These are phyloP conservation scores for Phylloporus arenicola DNA, from an alignment of 768 basidiomycete species.

Conservation along the genomic window DNA sequence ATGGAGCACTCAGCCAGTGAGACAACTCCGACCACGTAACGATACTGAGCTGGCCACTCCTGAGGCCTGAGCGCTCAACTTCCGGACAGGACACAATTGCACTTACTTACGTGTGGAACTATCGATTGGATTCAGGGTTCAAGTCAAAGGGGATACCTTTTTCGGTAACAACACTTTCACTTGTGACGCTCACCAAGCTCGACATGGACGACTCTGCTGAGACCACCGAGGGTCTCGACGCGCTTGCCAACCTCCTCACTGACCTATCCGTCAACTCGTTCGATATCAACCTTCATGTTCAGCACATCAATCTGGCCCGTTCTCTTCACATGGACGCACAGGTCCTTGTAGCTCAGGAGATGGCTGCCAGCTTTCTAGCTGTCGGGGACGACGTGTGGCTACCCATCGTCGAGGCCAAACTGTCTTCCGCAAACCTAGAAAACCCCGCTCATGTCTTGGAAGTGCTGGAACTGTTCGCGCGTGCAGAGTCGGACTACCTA, in stretches of 20 bases:
- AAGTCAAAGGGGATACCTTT: slow-evolving; percentile 3
- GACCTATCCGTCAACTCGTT: slow-evolving; percentile 55
- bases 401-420: slow-evolving; percentile 56
- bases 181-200: too few species aligned
- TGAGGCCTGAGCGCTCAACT: too few species aligned
- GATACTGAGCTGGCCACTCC: background rate
- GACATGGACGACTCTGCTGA: slow-evolving; percentile 48
- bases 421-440: slow-evolving; percentile 45
- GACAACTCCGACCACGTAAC: slow-evolving; percentile 8
- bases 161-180: background rate
- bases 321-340: slow-evolving; percentile 56
- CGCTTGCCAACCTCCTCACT: slow-evolving; percentile 54
- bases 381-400: slow-evolving; percentile 71
- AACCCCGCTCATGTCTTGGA: slow-evolving; percentile 47
- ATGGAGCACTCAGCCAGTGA: slow-evolving; percentile 17
- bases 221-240: slow-evolving; percentile 48
- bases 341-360: slow-evolving; percentile 55
- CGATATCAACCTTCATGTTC: slow-evolving; percentile 57
- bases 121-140: too few species aligned
- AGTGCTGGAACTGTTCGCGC: slow-evolving; percentile 54
- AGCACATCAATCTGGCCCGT: slow-evolving; percentile 60
- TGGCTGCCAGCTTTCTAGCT: slow-evolving; percentile 58
- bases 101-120: background rate
- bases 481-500: slow-evolving; percentile 71
- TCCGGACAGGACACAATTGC: background rate